These are phyloP conservation scores for Backusella circina DNA, from an alignment of 192 early-diverging fungal species.

Conservation along the genomic window DNA sequence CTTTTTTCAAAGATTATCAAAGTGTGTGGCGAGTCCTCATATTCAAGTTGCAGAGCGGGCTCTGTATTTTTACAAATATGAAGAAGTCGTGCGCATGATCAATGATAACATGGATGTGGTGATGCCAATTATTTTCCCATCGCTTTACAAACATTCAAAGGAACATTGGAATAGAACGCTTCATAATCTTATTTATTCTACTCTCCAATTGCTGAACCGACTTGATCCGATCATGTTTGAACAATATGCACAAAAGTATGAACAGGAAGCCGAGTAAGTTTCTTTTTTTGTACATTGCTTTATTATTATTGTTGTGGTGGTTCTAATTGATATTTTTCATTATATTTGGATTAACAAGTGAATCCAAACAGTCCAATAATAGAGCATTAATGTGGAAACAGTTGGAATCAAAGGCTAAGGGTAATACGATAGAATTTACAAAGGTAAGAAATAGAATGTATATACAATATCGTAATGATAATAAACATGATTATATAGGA, in stretches of 20 bases:
- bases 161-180: conserved; percentile 98
- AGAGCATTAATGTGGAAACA: conserved; percentile 1
- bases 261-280: conserved; percentile 78
- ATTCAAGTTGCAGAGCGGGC: conserved; percentile 97
- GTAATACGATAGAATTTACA: background rate
- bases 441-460: background rate
- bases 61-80: conserved; percentile 98
- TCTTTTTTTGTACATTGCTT: background rate
- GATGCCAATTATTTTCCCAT: conserved; percentile 95
- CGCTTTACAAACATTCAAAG: conserved; percentile 92
- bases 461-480: background rate
- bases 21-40: conserved; percentile 93
- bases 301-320: background rate
- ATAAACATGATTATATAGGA: background rate
- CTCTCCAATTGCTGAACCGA: conserved; percentile 95
- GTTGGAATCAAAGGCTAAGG: conserved; percentile 1
- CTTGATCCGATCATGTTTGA: conserved; percentile 95
- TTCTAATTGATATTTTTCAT: background rate
- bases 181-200: conserved; percentile 94
- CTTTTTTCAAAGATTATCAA: conserved; percentile 91
- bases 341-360: background rate
- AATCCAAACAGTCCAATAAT: background rate
- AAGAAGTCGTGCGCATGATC: conserved; percentile 94
- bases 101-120: conserved; percentile 89
- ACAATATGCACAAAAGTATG: conserved; percentile 92